Evolutionary conservation across 495 filamentous ascomycete species (phyloP), one percentile per base, ranked within the genome.

Genomic region (Xylaria flabelliformis): DNA sequence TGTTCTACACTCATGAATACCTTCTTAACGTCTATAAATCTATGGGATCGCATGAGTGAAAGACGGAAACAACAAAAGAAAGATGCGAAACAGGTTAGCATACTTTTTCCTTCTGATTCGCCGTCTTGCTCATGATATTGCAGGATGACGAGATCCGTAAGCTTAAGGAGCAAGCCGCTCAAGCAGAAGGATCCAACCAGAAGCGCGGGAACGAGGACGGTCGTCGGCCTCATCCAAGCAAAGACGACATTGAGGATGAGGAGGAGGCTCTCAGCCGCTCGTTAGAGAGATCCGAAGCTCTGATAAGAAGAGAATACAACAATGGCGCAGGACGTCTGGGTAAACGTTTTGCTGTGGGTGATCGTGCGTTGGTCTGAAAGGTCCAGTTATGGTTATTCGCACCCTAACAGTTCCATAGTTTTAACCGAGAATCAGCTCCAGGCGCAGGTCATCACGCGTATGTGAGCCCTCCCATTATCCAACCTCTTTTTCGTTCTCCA

Each of bases 1-100:
- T 72, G 75, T 42, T 82, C 81, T 21, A 82, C 81, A 32, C 78
- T 82, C 12, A 79, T 79, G 51, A 80, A 80, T 53, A 82, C 81
- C 15, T 82, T 82, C 72, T 78, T 73, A 36, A 78, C 81, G 2
- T 75, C 76, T 32, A 79, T 82, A 39, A 80, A 80, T 70, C 74
- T 81, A 3, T 81, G 76, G 63, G 81, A 82, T 59, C 77, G 80
- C 42, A 50, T 82, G 36, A 59, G 68, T 34, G 80, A 82, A 24
- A 79, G 80, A 56, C 76, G 77, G 21, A 75, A 74, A 46, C 81
- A 82, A 69, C 63, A 68, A 53, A 77, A 76, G 72, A 69, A 74
- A 46, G 81, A 82, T 68, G 64, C 61, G 13, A 72, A 72, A 48
- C 81, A 82, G 53, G 76, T 69, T 9, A 34, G 15, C 2, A 44